A percentile compares a stretch with the other conserved stretches of the same genome.
Conservation (phyloP, 768 basidiomycete genomes). For the Amanita rimosa region DNA sequence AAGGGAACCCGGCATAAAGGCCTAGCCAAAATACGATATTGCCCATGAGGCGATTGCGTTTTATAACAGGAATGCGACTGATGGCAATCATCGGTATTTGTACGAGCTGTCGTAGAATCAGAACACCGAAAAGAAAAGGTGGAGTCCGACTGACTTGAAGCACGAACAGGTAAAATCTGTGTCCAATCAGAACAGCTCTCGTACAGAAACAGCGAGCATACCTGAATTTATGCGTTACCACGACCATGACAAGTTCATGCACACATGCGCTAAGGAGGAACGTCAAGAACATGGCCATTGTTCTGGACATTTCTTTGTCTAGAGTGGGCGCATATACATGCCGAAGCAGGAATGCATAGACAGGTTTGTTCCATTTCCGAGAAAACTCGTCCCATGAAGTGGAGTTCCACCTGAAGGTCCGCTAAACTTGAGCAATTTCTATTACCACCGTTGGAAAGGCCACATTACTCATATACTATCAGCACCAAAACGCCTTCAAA, state of each 20-base stretch:
- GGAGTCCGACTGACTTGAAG: constrained; percentile 38
- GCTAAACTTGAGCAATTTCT: not conserved
- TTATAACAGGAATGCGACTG: constrained; percentile 66
- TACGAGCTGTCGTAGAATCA: constrained; percentile 41
- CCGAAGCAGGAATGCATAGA: constrained; percentile 84
- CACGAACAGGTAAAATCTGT: constrained; percentile 77
- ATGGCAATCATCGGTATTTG: constrained; percentile 88
- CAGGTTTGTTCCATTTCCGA: constrained; percentile 97
- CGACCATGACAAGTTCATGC: constrained; percentile 94
- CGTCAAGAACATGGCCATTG: constrained; percentile 83
- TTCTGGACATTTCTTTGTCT: constrained; percentile 62
- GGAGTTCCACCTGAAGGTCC: constrained; percentile 72
- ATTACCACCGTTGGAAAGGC: not conserved
- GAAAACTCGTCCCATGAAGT: constrained; percentile 96
- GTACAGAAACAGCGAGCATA: constrained; percentile 20
- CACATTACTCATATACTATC: not conserved
- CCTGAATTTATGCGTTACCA: constrained; percentile 90
- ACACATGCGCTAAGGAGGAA: constrained; percentile 84
- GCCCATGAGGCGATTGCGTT: constrained; percentile 71
- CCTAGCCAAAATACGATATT: constrained; percentile 92
- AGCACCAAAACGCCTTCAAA: not conserved
- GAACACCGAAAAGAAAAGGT: not conserved
- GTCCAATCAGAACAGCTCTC: not conserved
- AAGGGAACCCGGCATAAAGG: constrained; percentile 83
- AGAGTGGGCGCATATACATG: constrained; percentile 89